Base-by-base conservation (phyloP, 2,329 filamentous ascomycete species). In the Colletotrichum sp. region DNA sequence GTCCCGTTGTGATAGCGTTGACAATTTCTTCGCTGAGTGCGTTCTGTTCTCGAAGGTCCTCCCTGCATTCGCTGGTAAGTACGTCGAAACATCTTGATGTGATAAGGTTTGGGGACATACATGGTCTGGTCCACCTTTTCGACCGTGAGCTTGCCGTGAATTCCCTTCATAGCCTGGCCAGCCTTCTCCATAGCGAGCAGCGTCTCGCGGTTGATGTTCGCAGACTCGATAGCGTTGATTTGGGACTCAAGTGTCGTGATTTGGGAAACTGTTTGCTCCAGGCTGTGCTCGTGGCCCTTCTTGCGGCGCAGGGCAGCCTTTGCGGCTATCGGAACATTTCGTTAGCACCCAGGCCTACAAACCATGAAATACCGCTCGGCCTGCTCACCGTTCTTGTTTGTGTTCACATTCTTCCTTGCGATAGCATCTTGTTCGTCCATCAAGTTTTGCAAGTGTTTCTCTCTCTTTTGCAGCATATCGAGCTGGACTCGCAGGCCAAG, bases 131-230 rank as follows among this genome's bases (percentile, higher is more conserved):
- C 96, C 77, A 99, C 96, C 87, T 97, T 97, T 81, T 98, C 96
- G 78, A 97, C 94, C 64, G 95, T 98, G 78, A 98, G 92, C 78
- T 94, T 94, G 80, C 93, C 94, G 84, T 98, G 96, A 80, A 99
- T 99, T 78, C 93, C 89, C 88, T 96, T 94, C 96, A 99, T 98
- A 43, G 96, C 97, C 76, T 92, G 88, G 78, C 95, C 93, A 13
- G 97, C 96, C 83, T 93, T 93, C 91, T 98, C 94, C 96, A 99
- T 98, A 9, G 96, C 96, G 79, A 94, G 91, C 78, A 98, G 89
- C 14, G 97, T 99, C 89, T 98, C 96, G 86, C 96, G 93, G 89
- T 99, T 99, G 89, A 99, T 98, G 84, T 98, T 99, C 77, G 97
- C 97, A 63, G 96, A 95, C 86, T 99, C 97, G 88, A 99, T 98